Conservation (phyloP, 192 early-diverging fungal genomes). For the Spizellomyces sp. region DNA sequence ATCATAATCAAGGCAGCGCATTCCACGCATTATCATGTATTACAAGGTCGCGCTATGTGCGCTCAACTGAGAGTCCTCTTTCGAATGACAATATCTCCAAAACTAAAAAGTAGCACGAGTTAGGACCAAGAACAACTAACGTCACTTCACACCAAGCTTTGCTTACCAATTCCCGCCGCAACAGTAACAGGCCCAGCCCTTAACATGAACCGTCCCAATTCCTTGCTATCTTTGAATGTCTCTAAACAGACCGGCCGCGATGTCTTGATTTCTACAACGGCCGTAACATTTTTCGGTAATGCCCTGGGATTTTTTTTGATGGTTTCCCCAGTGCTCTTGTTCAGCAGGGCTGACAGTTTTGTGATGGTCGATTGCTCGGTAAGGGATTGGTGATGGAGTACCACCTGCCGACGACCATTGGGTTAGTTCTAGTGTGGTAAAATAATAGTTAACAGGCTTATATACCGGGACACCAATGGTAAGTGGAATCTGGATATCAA, state of each 20-base stretch:
- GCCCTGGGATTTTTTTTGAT: slow-evolving; percentile 78
- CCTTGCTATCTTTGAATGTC: slow-evolving; percentile 80
- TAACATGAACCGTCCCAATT: slow-evolving; percentile 86
- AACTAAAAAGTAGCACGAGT: neutral
- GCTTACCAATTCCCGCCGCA: slow-evolving; percentile 72
- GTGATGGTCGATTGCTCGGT: slow-evolving; percentile 78
- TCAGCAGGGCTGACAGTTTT: slow-evolving; percentile 74
- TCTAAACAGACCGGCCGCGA: slow-evolving; percentile 83
- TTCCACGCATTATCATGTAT: too few relatives aligned
- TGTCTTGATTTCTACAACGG: slow-evolving; percentile 79
- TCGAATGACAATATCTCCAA: slow-evolving; percentile 26
- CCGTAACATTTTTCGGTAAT: slow-evolving; percentile 62
- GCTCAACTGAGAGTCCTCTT: slow-evolving; percentile 3
- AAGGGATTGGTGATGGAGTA: slow-evolving; percentile 83
- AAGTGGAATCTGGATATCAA: slow-evolving; percentile 90
- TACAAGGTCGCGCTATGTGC: too few relatives aligned
- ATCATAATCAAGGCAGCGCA: too few relatives aligned
- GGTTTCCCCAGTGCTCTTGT: slow-evolving; percentile 84
- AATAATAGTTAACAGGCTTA: slow-evolving; percentile 3
- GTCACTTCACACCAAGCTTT: too few relatives aligned
- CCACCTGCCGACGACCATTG: slow-evolving; percentile 47
- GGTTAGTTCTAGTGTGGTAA: neutral
- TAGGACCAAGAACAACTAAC: too few relatives aligned
- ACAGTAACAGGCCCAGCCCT: slow-evolving; percentile 83
- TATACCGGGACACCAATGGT: slow-evolving; percentile 86